Percentiles rank a stretch among this genome's conserved stretches.
phyloP scores from a whole-genome alignment of 805 yeast genomes.

The Saturnispora hagleri region DNA sequence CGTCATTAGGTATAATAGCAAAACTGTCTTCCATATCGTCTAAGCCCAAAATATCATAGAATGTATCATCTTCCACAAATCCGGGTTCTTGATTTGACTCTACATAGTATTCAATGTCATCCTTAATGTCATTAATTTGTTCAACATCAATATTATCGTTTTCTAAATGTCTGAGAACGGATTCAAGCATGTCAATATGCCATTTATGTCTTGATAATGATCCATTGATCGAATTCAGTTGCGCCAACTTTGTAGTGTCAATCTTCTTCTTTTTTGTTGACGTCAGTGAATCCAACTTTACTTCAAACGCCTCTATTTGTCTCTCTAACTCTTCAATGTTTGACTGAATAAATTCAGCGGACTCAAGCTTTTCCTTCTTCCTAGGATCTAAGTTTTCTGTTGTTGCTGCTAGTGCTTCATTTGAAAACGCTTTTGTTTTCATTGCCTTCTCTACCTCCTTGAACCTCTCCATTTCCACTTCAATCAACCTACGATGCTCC shows the following conservation, averaged over 20 bases:
- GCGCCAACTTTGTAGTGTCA: constrained; percentile 34
- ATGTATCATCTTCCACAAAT: constrained; percentile 87
- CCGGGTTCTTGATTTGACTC: constrained; percentile 92
- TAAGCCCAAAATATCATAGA: constrained; percentile 80
- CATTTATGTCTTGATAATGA: constrained; percentile 64
- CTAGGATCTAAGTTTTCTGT: constrained; percentile 23
- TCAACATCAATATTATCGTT: constrained; percentile 74
- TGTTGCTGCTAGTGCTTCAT: constrained; percentile 41
- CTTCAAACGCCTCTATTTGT: constrained; percentile 72
- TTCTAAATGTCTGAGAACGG: constrained; percentile 64
- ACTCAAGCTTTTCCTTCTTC: constrained; percentile 69
- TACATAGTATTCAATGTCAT: constrained; percentile 86
- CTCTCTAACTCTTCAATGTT: constrained; percentile 70
- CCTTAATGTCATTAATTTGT: constrained; percentile 65
- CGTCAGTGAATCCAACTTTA: constrained; percentile 46
- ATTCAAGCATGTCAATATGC: constrained; percentile 74
- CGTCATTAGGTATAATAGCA: constrained; percentile 6
- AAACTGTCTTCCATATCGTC: constrained; percentile 31
- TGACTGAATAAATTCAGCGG: constrained; percentile 56
- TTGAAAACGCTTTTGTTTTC: constrained; percentile 49
- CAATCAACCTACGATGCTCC: constrained; percentile 35
- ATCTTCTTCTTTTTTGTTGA: constrained; percentile 37
- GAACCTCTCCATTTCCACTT: constrained; percentile 50
- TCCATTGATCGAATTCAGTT: constrained; percentile 51
- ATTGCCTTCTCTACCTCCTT: constrained; percentile 49